phyloP scores from a whole-genome alignment of 2,329 filamentous ascomycete species.

The Sporothrix globosa region DNA sequence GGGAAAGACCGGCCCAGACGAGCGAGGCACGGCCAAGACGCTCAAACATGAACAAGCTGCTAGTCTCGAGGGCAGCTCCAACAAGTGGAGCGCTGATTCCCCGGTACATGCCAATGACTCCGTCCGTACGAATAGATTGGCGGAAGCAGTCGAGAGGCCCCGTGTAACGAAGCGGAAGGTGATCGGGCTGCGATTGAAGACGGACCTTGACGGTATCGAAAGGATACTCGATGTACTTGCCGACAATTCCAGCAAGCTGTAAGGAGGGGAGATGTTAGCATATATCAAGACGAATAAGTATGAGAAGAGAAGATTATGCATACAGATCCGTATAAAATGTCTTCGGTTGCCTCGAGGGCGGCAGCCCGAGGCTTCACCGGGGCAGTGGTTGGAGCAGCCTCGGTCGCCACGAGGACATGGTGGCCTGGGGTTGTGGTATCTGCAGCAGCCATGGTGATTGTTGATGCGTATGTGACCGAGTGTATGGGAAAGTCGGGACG shows the following conservation, averaged over 20 bases:
- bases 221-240: constrained; percentile 97
- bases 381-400: constrained; percentile 1
- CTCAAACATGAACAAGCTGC: constrained; percentile 91
- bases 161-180: constrained; percentile 76
- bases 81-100: constrained; percentile 90
- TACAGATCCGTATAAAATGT: constrained; percentile 86
- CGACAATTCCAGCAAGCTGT: constrained; percentile 79
- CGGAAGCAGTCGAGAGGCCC: constrained; percentile 93
- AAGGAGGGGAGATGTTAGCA: constrained; percentile 31
- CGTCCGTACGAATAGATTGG: constrained; percentile 79
- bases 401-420: constrained; percentile 15
- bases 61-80: constrained; percentile 89
- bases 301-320: constrained; percentile 40
- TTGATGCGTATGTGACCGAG: background rate
- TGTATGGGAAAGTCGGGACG: background rate
- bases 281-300: background rate
- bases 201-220: constrained; percentile 99
- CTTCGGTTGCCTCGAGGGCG: constrained; percentile 73
- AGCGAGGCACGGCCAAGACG: constrained; percentile 70
- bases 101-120: constrained; percentile 81
- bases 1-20: constrained; percentile 55
- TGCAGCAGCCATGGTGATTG: constrained; percentile 25
- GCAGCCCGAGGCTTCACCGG: constrained; percentile 47
- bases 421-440: constrained; percentile 5
- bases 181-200: constrained; percentile 90